Conservation (phyloP, 805 yeast genomes). For the Candida michaelii region DNA sequence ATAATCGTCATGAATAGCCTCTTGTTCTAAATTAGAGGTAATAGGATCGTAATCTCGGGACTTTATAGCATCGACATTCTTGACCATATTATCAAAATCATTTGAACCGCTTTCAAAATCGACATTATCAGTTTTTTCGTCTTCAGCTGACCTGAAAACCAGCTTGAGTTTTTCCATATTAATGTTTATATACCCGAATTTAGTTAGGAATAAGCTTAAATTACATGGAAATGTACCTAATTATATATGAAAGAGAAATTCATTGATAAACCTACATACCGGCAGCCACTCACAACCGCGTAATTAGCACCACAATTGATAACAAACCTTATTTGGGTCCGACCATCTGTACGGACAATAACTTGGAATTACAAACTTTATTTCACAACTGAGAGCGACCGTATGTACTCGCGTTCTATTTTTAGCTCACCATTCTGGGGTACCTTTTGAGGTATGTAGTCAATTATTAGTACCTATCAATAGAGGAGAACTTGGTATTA, state of each 20-base stretch:
- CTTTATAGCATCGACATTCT: slow-evolving; percentile 17
- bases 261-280: not conserved
- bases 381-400: too few relatives aligned
- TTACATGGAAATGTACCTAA: too few relatives aligned
- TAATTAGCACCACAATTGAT: not conserved
- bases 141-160: slow-evolving; percentile 2
- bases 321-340: not conserved
- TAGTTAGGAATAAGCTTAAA: too few relatives aligned
- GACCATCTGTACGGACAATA: not conserved
- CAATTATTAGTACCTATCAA: too few relatives aligned
- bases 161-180: slow-evolving; percentile 11
- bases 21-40: slow-evolving; percentile 25
- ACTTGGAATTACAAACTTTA: too few relatives aligned
- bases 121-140: not conserved
- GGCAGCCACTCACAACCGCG: not conserved
- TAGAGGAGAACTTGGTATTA: too few relatives aligned
- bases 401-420: too few relatives aligned
- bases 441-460: too few relatives aligned
- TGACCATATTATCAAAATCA: slow-evolving; percentile 2
- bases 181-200: too few relatives aligned
- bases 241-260: not conserved
- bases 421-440: too few relatives aligned
- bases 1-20: slow-evolving; percentile 30
- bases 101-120: slow-evolving; percentile 7
- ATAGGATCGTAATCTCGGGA: slow-evolving; percentile 35